Conservation (phyloP, 73 alveolate species). For the Paramecium caudatum region DNA sequence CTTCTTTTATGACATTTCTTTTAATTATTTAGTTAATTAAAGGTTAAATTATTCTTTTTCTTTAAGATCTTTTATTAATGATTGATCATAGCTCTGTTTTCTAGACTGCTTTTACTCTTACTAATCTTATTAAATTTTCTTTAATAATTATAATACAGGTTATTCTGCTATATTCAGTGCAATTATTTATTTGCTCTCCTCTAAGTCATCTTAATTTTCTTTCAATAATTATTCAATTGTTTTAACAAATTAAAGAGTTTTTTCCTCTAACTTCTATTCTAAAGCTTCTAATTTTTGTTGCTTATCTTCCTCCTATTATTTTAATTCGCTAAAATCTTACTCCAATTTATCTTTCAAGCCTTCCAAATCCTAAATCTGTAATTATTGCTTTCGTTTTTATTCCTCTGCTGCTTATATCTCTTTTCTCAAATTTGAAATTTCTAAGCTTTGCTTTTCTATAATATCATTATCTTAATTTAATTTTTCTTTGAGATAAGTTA, state of each 20-base stretch:
- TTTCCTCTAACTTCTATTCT: background rate
- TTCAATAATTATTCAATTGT: conserved; percentile 10
- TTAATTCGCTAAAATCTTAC: background rate
- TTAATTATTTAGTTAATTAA: no score
- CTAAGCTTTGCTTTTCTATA: conserved; percentile 7
- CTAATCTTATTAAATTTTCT: background rate
- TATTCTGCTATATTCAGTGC: background rate
- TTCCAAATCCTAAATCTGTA: background rate
- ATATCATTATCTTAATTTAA: conserved; percentile 14
- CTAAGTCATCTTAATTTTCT: conserved; percentile 30
- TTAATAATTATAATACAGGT: background rate
- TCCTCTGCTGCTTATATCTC: background rate
- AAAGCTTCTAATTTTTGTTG: background rate
- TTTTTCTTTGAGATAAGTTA: background rate
- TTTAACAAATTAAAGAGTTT: background rate
- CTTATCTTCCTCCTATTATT: background rate
- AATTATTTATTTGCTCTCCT: background rate
- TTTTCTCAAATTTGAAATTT: background rate
- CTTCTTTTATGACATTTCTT: no score
- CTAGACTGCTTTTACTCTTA: no score
- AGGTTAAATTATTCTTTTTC: no score
- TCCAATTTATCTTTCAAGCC: background rate
- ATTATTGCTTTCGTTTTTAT: background rate
- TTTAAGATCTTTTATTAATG: no score
- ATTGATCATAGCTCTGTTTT: no score